These are phyloP conservation scores for Ceratocystis diversiconidia DNA, from an alignment of 2,329 filamentous ascomycete genomes.

Conservation along the genomic window DNA sequence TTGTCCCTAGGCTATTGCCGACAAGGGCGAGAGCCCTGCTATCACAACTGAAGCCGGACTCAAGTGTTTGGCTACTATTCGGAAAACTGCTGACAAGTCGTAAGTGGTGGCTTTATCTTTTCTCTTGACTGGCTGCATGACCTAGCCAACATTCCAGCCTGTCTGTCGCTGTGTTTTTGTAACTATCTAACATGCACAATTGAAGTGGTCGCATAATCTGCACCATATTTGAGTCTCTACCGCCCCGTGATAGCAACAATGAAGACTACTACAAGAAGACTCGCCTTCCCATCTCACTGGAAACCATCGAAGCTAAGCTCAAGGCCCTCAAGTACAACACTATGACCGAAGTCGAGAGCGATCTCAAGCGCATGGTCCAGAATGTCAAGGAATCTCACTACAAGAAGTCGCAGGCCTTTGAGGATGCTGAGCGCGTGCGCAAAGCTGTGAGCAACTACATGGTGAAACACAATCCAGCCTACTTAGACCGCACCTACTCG, in stretches of 20 bases:
- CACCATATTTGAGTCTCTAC: conserved; percentile 59
- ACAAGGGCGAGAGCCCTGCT: conserved; percentile 47
- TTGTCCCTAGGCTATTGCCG: conserved; percentile 22
- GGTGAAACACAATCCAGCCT: conserved; percentile 74
- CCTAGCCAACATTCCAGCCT: neutral
- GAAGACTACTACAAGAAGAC: conserved; percentile 67
- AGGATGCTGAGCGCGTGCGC: conserved; percentile 73
- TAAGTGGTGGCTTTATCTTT: conserved; percentile 30
- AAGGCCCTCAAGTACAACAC: conserved; percentile 52
- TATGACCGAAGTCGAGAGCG: conserved; percentile 64
- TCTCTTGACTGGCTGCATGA: neutral
- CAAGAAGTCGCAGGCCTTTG: conserved; percentile 56
- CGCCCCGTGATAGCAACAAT: conserved; percentile 42
- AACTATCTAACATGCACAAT: conserved; percentile 20
- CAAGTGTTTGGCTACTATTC: conserved; percentile 60
- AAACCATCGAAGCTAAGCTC: conserved; percentile 63
- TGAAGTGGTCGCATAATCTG: conserved; percentile 58
- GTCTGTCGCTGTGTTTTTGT: neutral
- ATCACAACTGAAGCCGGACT: conserved; percentile 58
- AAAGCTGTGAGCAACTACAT: conserved; percentile 81
- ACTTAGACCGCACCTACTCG: conserved; percentile 51
- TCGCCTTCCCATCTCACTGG: conserved; percentile 63
- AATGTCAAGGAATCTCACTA: conserved; percentile 79
- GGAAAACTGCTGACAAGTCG: conserved; percentile 68
- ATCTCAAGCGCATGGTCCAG: conserved; percentile 73